Conservation (phyloP, 148 eudicot species). For the Vaccinium corymbosum region DNA sequence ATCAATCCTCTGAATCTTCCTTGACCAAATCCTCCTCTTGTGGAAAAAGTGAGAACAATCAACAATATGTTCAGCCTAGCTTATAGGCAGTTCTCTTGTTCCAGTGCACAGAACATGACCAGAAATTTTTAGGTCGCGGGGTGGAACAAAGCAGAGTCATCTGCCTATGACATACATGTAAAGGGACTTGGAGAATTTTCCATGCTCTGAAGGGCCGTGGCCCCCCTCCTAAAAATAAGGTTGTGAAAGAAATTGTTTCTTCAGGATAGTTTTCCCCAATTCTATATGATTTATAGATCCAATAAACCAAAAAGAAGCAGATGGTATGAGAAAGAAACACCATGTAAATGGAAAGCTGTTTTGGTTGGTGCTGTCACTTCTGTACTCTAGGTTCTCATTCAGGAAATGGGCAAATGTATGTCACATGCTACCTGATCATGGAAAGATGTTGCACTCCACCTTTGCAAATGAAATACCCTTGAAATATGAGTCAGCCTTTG, state of each 20-base stretch:
- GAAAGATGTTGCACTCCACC: background rate
- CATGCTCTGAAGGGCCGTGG: background rate
- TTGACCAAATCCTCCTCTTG: too few relatives aligned
- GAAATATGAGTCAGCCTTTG: background rate
- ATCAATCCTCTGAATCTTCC: too few relatives aligned
- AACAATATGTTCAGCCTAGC: background rate
- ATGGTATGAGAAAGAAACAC: background rate
- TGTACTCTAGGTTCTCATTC: background rate
- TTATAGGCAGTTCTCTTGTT: background rate
- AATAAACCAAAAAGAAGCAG: too few relatives aligned
- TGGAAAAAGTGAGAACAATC: too few relatives aligned
- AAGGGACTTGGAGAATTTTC: background rate
- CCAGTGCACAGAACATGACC: background rate
- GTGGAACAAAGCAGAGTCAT: background rate
- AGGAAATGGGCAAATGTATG: background rate
- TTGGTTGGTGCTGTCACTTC: background rate
- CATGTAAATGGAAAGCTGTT: background rate
- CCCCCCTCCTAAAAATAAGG: background rate
- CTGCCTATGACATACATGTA: background rate
- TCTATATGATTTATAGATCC: background rate
- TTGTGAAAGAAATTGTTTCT: conserved; percentile 1
- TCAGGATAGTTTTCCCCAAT: background rate
- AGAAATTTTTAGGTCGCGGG: background rate
- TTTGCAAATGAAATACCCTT: background rate
- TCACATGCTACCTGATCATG: background rate